Conservation (phyloP, 2,329 filamentous ascomycete genomes). For the Claviceps sorghi region DNA sequence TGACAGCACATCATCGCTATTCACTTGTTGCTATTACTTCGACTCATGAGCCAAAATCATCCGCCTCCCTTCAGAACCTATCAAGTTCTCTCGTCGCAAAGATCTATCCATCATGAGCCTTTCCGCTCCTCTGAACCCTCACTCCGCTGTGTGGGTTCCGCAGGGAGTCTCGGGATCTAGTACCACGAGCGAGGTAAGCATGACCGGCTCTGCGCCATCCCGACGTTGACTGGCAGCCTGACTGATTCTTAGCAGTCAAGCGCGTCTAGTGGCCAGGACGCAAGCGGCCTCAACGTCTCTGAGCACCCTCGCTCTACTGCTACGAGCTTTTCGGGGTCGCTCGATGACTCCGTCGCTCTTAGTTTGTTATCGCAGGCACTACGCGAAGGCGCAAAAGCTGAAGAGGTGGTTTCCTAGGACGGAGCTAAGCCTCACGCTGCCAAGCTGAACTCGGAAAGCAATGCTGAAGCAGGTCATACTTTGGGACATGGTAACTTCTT, state of each 20-base stretch:
- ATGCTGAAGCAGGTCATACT: not conserved
- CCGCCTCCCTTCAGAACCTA: not conserved
- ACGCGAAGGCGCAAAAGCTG: not conserved
- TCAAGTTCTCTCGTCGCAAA: not conserved
- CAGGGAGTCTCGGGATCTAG: not conserved
- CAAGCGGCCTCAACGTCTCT: not conserved
- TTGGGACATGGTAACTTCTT: not conserved
- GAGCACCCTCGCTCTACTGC: constrained; percentile 1
- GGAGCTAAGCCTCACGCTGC: constrained; percentile 2
- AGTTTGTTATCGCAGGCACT: constrained; percentile 3
- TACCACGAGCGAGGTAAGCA: constrained; percentile 4
- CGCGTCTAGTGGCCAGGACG: not conserved
- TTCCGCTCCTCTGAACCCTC: constrained; percentile 1
- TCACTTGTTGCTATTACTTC: not conserved
- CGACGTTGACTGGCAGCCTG: not conserved
- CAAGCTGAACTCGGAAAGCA: not conserved
- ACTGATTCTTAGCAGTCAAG: not conserved
- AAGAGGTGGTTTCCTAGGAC: constrained; percentile 4
- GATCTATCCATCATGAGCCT: not conserved
- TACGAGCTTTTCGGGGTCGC: constrained; percentile 3
- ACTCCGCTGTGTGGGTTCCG: constrained; percentile 3
- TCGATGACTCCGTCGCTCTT: constrained; percentile 1
- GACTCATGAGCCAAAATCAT: not conserved
- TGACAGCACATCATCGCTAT: not conserved
- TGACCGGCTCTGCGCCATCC: not conserved